phyloP scores from a whole-genome alignment of 2,329 filamentous ascomycete species.

The Bipolaris oryzae region DNA sequence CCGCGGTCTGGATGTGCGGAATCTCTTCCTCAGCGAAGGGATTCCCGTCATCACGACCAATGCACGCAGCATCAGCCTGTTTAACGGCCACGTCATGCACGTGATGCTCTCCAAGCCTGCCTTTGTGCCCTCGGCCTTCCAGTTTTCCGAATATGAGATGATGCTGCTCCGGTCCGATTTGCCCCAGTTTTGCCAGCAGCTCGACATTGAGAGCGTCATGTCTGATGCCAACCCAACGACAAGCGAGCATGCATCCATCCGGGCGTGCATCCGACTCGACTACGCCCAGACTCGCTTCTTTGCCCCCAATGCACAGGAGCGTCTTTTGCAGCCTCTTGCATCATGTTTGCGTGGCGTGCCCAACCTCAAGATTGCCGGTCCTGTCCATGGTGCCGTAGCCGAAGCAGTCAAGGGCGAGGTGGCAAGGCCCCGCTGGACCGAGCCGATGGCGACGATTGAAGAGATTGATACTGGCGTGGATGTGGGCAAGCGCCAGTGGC shows the following conservation, averaged over 20 bases:
- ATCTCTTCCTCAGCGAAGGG: slow-evolving; percentile 26
- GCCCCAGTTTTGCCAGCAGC: slow-evolving; percentile 26
- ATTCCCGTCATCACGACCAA: slow-evolving; percentile 30
- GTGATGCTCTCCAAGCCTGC: slow-evolving; percentile 32
- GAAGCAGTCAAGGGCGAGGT: slow-evolving; percentile 19
- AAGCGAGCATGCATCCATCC: slow-evolving; percentile 26
- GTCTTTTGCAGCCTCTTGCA: slow-evolving; percentile 29
- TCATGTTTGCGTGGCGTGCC: slow-evolving; percentile 27
- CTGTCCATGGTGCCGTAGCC: slow-evolving; percentile 23
- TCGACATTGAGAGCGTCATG: slow-evolving; percentile 37
- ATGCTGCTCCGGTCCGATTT: slow-evolving; percentile 35
- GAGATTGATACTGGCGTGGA: slow-evolving; percentile 35
- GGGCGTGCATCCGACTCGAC: slow-evolving; percentile 24
- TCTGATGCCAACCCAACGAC: slow-evolving; percentile 30
- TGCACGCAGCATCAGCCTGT: slow-evolving; percentile 22
- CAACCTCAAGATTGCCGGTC: slow-evolving; percentile 24
- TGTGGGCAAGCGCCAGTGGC: slow-evolving; percentile 38
- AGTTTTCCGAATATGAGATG: slow-evolving; percentile 30
- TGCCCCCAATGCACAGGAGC: slow-evolving; percentile 25
- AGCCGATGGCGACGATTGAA: slow-evolving; percentile 28
- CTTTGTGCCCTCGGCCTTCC: slow-evolving; percentile 17
- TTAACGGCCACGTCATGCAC: slow-evolving; percentile 36
- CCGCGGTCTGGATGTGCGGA: slow-evolving; percentile 27
- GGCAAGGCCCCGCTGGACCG: slow-evolving; percentile 33
- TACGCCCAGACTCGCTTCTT: slow-evolving; percentile 23